Base-by-base conservation (phyloP, 2,329 filamentous ascomycete species). In the Chaetomiaceae sp. region DNA sequence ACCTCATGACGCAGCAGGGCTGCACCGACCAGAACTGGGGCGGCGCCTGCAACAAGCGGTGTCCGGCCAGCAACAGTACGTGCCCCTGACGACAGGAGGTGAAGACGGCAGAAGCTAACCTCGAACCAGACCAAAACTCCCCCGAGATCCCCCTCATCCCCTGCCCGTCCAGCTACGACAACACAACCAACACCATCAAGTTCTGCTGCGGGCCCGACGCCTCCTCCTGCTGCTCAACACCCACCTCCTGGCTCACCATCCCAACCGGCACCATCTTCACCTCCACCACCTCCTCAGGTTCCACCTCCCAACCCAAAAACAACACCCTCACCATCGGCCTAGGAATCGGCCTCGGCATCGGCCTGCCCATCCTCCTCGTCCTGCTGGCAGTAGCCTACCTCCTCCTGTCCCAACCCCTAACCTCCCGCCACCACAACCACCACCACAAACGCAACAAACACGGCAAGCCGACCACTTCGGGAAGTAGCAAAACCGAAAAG, bases 1-100 rank as follows among this genome's bases (percentile, higher is more conserved):
- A 64, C 45, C 59, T 63, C 52, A 61, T 65, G 53, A 64, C 61
- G 14, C 62, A 63, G 22, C 65, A 67, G 50, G 64, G 64, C 22
- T 67, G 65, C 52, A 66, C 64, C 11, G 61, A 63, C 47, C 58
- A 51, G 23, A 44, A 53, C 40, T 67, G 64, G 64, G 58, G 54
- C 20, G 54, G 45, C 6, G 57, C 61, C n/a, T 67, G 65, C 53
- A 56, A 55, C 2, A 57, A 60, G 22, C 59, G 59, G 31, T 66
- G 65, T 23, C n/a, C 45, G 1, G 25, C 37, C 3, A 38, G 38
- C 15, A 48, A 37, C 14, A 14, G 59, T 58, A 51, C 14, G 43
- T 12, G 6, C 14, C 27, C 19, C 45, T 14, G 4, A 45, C 33
- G 4, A 4, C 29, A 33, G 11, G 3, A 14, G 6, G 6, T 14